phyloP scores from a whole-genome alignment of 2,329 filamentous ascomycete species.

The Calycina herbarum region DNA sequence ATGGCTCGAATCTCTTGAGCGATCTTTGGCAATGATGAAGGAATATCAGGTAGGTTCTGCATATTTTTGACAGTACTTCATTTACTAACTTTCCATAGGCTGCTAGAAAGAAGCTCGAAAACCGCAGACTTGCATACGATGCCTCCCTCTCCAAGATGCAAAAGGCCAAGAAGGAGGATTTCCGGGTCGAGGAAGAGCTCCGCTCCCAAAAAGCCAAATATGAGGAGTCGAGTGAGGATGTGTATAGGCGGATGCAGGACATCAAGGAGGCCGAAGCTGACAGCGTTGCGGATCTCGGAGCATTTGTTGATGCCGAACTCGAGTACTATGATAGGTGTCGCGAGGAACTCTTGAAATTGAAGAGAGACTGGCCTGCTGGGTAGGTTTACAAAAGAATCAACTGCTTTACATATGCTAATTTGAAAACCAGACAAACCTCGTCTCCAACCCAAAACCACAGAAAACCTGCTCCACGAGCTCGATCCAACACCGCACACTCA shows the following conservation, averaged over 20 bases:
- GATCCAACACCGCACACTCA: conserved; percentile 64
- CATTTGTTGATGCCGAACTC: conserved; percentile 85
- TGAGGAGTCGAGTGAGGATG: conserved; percentile 91
- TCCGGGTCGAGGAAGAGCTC: conserved; percentile 88
- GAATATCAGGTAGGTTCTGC: conserved; percentile 77
- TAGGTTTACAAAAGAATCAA: conserved; percentile 39
- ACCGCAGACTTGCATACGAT: conserved; percentile 84
- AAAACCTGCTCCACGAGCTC: conserved; percentile 44
- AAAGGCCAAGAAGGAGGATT: conserved; percentile 92
- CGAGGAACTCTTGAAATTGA: conserved; percentile 73
- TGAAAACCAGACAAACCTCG: conserved; percentile 31
- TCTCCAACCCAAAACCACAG: conserved; percentile 28
- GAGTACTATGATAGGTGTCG: conserved; percentile 89
- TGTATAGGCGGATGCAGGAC: conserved; percentile 89
- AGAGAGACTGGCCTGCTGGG: conserved; percentile 67
- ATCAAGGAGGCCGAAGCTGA: conserved; percentile 91
- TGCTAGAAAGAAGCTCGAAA: conserved; percentile 92
- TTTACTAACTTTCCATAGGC: conserved; percentile 46
- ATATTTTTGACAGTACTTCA: not conserved
- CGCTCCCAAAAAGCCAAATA: conserved; percentile 92
- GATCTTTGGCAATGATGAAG: conserved; percentile 91
- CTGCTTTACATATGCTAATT: conserved; percentile 10
- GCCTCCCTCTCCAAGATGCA: conserved; percentile 87
- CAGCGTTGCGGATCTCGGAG: conserved; percentile 73
- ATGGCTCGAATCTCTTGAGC: conserved; percentile 91